Conservation (phyloP, 2,329 filamentous ascomycete genomes). For the Pseudofabraea citricarpa region DNA sequence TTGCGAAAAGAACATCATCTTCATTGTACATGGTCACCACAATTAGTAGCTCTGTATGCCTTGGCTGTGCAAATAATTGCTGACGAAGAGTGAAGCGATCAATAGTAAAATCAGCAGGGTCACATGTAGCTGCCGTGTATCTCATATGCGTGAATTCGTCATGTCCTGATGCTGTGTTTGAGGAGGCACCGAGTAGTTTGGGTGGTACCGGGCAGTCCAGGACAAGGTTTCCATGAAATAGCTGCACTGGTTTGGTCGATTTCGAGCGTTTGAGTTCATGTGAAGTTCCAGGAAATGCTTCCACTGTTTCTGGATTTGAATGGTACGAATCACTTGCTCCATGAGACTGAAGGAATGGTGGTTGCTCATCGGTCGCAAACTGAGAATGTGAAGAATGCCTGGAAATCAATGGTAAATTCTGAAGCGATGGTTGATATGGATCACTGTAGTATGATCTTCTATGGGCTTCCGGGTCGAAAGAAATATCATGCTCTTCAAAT, state of each 20-base stretch:
- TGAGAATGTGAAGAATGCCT: slow-evolving; percentile 7
- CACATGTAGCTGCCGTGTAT: slow-evolving; percentile 68
- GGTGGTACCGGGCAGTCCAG: slow-evolving; percentile 18
- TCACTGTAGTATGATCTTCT: slow-evolving; percentile 5
- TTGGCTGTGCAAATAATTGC: slow-evolving; percentile 62
- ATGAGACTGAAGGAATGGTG: background rate
- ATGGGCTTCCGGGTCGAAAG: slow-evolving; percentile 9
- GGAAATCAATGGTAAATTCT: slow-evolving; percentile 12
- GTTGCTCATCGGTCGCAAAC: slow-evolving; percentile 8
- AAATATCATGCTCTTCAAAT: background rate
- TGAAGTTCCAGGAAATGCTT: background rate
- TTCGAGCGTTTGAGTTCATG: background rate
- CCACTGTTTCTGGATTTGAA: background rate
- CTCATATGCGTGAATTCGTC: slow-evolving; percentile 58
- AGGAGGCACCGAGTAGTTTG: slow-evolving; percentile 7
- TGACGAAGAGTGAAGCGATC: slow-evolving; percentile 66
- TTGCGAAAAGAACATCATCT: slow-evolving; percentile 63
- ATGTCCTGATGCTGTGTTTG: slow-evolving; percentile 4
- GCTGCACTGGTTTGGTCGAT: background rate
- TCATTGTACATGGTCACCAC: slow-evolving; percentile 73
- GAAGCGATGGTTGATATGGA: slow-evolving; percentile 9
- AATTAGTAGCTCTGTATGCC: slow-evolving; percentile 68
- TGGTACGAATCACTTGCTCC: background rate
- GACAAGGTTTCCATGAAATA: slow-evolving; percentile 8
- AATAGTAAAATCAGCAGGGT: slow-evolving; percentile 60